phyloP scores from a whole-genome alignment of 768 basidiomycete genomes.

The Boletus sensibilis region DNA sequence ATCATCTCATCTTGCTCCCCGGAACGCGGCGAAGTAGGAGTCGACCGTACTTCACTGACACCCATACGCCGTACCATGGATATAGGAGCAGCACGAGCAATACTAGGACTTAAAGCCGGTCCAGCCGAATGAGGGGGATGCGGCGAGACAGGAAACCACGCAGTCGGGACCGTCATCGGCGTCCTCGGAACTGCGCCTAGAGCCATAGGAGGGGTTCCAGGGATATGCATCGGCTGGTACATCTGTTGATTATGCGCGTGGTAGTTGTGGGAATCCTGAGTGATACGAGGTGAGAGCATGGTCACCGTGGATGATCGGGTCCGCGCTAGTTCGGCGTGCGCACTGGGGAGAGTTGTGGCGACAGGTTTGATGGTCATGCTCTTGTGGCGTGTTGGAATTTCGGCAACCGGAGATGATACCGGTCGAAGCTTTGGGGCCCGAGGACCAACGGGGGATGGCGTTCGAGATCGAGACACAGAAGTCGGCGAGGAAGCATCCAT shows the following conservation, averaged over 20 bases:
- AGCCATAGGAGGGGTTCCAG: constrained; percentile 17
- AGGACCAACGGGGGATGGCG: constrained; percentile 52
- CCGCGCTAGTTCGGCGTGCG: constrained; percentile 24
- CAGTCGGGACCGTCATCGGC: constrained; percentile 7
- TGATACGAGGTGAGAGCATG: constrained; percentile 22
- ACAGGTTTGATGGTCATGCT: constrained; percentile 31
- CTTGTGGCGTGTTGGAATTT: constrained; percentile 31
- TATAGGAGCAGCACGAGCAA: constrained; percentile 17
- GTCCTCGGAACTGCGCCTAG: constrained; percentile 1
- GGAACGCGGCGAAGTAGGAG: constrained; percentile 43
- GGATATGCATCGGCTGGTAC: constrained; percentile 32
- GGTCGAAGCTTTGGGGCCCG: constrained; percentile 37
- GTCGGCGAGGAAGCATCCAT: constrained; percentile 15
- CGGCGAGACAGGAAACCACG: constrained; percentile 19
- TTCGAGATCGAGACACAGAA: constrained; percentile 39
- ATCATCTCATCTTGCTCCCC: constrained; percentile 41
- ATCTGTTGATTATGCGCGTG: constrained; percentile 32
- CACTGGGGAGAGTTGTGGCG: constrained; percentile 13
- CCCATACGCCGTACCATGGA: constrained; percentile 5
- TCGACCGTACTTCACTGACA: constrained; percentile 23
- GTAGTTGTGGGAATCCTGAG: constrained; percentile 33
- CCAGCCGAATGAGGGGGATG: constrained; percentile 11
- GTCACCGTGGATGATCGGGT: constrained; percentile 33
- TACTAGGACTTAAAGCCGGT: constrained; percentile 11
- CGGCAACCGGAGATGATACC: constrained; percentile 28